Conservation (phyloP, 1,139 yeast species). For the Lodderomyces metapsilosis region DNA sequence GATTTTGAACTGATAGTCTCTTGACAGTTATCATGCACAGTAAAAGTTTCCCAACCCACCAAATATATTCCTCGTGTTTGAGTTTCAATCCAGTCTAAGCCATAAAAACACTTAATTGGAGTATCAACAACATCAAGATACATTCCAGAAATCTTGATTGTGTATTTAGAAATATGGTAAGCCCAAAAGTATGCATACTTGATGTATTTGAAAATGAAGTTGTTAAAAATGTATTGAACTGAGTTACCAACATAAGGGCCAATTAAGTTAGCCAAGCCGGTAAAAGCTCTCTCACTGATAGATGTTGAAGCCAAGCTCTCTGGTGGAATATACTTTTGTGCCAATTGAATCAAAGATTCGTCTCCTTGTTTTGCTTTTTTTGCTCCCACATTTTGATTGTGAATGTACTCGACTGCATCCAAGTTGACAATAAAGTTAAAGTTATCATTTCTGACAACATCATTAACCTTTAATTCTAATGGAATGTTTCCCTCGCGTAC, state of each 20-base stretch:
- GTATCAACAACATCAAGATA: conserved; percentile 3
- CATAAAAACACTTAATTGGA: conserved; percentile 5
- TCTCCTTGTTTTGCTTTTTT: neutral
- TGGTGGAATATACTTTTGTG: conserved; percentile 3
- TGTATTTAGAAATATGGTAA: conserved; percentile 1
- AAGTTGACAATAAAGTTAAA: conserved; percentile 3
- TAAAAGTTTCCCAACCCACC: conserved; percentile 7
- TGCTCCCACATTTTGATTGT: neutral
- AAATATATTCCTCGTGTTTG: conserved; percentile 2
- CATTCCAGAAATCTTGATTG: conserved; percentile 5
- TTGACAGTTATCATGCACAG: conserved; percentile 5
- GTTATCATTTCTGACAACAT: neutral
- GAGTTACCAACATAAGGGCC: neutral
- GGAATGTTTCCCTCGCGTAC: conserved; percentile 4
- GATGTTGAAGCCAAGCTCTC: neutral
- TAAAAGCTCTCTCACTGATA: neutral
- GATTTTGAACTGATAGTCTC: conserved; percentile 2
- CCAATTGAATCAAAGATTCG: conserved; percentile 3
- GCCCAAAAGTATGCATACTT: conserved; percentile 4
- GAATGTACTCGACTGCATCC: conserved; percentile 5
- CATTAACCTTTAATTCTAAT: neutral
- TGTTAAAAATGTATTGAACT: neutral
- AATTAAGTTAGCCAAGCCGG: neutral
- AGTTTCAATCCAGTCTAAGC: conserved; percentile 5
- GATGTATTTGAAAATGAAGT: conserved; percentile 3